Conservation (phyloP, 345 rosid genomes). For the Rhizophora mangle region DNA sequence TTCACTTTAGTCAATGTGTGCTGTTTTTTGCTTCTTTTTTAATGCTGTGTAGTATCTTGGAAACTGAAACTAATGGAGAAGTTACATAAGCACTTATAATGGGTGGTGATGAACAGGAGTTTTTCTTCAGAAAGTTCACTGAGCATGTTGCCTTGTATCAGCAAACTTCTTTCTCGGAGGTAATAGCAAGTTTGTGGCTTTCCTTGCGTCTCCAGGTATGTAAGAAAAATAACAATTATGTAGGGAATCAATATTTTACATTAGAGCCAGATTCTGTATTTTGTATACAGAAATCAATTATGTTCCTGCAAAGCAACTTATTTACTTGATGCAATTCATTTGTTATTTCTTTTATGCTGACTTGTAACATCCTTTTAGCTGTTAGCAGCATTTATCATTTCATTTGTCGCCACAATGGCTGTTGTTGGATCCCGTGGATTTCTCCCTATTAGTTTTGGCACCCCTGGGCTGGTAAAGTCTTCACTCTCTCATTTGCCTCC, state of each 20-base stretch:
- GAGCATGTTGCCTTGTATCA: conserved; percentile 65
- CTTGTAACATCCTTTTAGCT: conserved; percentile 42
- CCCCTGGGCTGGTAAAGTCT: conserved; percentile 80
- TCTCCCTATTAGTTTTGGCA: conserved; percentile 66
- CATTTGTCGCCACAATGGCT: conserved; percentile 75
- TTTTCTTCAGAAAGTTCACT: conserved; percentile 55
- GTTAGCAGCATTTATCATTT: conserved; percentile 68
- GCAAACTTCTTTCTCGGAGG: conserved; percentile 76
- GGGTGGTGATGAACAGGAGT: conserved; percentile 45
- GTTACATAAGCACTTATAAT: conserved; percentile 2
- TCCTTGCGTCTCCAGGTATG: conserved; percentile 94
- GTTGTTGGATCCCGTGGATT: conserved; percentile 63
- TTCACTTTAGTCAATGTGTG: too few species aligned
- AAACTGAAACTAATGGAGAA: neutral
- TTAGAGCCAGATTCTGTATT: neutral
- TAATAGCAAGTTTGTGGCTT: conserved; percentile 88
- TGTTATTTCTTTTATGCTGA: conserved; percentile 3
- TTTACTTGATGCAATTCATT: neutral
- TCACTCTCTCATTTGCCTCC: conserved; percentile 15
- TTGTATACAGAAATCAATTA: neutral
- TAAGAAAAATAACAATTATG: neutral
- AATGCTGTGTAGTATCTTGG: too few species aligned
- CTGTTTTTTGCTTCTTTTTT: too few species aligned
- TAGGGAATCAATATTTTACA: neutral
- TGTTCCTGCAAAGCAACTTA: neutral